Conservation (phyloP, 1,139 yeast genomes). For the Hemisphaericaspora xylofermentans region DNA sequence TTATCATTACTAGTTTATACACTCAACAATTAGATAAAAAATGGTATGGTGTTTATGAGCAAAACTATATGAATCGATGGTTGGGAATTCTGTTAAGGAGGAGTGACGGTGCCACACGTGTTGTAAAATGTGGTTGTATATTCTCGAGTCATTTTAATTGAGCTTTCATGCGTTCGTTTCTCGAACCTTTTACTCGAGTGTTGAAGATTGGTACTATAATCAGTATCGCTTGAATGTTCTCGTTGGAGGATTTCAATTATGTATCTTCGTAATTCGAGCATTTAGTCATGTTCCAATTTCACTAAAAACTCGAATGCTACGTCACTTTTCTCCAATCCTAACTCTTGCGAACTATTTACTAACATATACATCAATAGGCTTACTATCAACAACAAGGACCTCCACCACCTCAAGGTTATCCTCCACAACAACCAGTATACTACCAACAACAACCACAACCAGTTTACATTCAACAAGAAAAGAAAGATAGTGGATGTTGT, state of each 20-base stretch:
- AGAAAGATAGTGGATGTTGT: slow-evolving; percentile 36
- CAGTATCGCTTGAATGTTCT: no score
- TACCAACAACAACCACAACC: slow-evolving; percentile 43
- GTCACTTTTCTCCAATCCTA: no score
- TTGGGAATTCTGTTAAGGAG: no score
- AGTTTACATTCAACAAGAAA: slow-evolving; percentile 40
- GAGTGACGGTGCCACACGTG: neutral
- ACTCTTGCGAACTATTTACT: slow-evolving; percentile 1
- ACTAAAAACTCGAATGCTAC: neutral
- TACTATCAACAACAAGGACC: slow-evolving; percentile 39
- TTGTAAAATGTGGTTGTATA: neutral
- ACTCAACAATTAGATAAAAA: neutral
- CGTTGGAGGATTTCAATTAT: no score
- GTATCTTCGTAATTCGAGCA: no score
- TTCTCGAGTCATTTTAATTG: no score
- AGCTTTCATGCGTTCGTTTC: no score
- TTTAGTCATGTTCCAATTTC: no score
- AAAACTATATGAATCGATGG: no score
- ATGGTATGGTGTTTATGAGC: neutral
- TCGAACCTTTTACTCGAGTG: no score
- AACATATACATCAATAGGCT: slow-evolving; percentile 8
- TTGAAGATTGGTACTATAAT: no score
- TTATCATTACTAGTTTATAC: neutral
- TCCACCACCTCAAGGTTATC: slow-evolving; percentile 30
- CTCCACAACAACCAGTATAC: slow-evolving; percentile 29